Conservation (phyloP, 1,284 basidiomycete species). For the Ceratobasidium sp. region DNA sequence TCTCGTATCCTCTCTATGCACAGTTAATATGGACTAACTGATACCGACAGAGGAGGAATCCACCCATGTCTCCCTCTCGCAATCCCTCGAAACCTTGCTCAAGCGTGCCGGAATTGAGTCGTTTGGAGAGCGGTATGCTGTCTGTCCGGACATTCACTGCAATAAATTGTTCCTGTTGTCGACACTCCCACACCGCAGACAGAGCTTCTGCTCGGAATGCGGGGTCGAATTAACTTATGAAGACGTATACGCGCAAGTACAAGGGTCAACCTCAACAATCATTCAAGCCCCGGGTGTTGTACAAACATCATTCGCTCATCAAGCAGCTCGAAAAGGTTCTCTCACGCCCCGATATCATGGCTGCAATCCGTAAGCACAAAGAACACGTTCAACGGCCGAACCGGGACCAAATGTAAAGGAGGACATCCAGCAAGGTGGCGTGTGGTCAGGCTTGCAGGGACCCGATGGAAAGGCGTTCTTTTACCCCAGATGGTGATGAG, state of each 20-base stretch:
- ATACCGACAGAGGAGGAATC: neutral
- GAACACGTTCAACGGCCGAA: constrained; percentile 6
- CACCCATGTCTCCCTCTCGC: neutral
- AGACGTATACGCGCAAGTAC: neutral
- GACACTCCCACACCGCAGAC: neutral
- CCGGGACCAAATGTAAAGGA: constrained; percentile 9
- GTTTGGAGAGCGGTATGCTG: neutral
- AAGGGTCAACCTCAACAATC: neutral
- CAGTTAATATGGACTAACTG: neutral
- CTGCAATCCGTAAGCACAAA: constrained; percentile 16
- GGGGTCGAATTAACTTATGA: neutral
- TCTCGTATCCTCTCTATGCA: neutral
- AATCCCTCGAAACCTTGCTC: neutral
- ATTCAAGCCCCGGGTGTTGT: neutral
- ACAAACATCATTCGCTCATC: constrained; percentile 6
- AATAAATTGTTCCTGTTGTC: neutral
- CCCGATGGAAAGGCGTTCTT: constrained; percentile 17
- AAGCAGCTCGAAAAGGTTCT: constrained; percentile 13
- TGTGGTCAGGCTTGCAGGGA: constrained; percentile 15
- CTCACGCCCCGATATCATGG: constrained; percentile 12
- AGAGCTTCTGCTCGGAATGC: neutral
- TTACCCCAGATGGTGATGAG: constrained; percentile 15
- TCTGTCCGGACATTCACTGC: neutral
- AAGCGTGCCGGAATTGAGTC: neutral
- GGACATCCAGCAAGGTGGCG: constrained; percentile 39